phyloP scores from a whole-genome alignment of 2,329 filamentous ascomycete species.

The Colletotrichum phormii region DNA sequence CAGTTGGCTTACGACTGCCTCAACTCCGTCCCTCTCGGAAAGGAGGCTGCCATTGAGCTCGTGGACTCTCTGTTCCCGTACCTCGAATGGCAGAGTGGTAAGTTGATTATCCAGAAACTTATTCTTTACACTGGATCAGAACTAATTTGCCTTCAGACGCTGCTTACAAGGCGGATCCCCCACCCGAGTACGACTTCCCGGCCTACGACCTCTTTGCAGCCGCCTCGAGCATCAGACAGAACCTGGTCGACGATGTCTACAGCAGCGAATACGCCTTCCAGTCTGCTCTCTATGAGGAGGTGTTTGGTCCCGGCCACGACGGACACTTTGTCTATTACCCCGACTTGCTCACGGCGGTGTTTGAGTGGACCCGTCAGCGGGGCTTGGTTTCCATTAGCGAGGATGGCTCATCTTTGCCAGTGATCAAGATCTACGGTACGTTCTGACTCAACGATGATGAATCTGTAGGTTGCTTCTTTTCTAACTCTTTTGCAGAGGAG shows the following conservation, averaged over 20 bases:
- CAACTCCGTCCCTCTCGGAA: slow-evolving; percentile 53
- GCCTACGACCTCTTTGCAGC: slow-evolving; percentile 51
- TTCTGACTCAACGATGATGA: neutral
- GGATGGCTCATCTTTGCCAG: slow-evolving; percentile 48
- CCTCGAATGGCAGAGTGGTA: slow-evolving; percentile 54
- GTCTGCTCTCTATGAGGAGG: slow-evolving; percentile 50
- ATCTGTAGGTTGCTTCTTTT: neutral
- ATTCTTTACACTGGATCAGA: no score
- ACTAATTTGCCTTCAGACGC: slow-evolving; percentile 42
- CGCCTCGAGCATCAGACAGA: slow-evolving; percentile 46
- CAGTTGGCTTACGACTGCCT: slow-evolving; percentile 53
- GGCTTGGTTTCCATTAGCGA: slow-evolving; percentile 56
- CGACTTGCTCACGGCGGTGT: slow-evolving; percentile 50
- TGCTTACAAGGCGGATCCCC: slow-evolving; percentile 62
- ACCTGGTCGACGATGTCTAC: slow-evolving; percentile 49
- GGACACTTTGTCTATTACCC: slow-evolving; percentile 56
- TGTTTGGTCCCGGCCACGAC: slow-evolving; percentile 53
- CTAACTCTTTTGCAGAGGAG: slow-evolving; percentile 38
- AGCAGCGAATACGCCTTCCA: slow-evolving; percentile 55
- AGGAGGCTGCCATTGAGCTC: slow-evolving; percentile 51
- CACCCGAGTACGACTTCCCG: slow-evolving; percentile 60
- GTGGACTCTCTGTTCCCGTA: slow-evolving; percentile 54
- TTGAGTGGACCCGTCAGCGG: slow-evolving; percentile 49
- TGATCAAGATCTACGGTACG: slow-evolving; percentile 59
- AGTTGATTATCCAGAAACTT: no score